Evolutionary conservation across 257 asterid genomes (phyloP).

Genomic region (Leonotis leonurus): DNA sequence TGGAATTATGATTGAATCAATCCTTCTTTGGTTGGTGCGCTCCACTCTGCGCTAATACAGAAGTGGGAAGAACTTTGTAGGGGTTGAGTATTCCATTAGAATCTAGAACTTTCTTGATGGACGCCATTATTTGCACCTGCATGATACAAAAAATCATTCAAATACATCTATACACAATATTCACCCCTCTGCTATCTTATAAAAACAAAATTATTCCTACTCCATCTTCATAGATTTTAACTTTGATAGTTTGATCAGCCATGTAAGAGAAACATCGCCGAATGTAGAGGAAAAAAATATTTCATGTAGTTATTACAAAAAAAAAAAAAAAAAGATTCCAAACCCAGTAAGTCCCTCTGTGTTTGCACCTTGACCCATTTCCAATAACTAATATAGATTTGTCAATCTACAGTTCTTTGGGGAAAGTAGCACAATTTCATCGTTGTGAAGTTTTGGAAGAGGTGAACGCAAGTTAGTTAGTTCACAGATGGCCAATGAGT

Average conservation of each 20-base stretch:
- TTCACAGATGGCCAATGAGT: background rate
- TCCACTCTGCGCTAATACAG: slow-evolving; percentile 28
- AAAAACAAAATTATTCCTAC: too few species aligned
- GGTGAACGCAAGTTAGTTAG: background rate
- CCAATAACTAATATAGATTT: too few species aligned
- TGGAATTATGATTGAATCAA: background rate
- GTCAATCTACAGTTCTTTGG: too few species aligned
- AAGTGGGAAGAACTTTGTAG: slow-evolving; percentile 80
- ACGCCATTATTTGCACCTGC: slow-evolving; percentile 83
- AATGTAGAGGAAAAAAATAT: too few species aligned
- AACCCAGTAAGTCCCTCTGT: too few species aligned
- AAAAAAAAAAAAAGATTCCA: too few species aligned
- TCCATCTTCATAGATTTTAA: too few species aligned
- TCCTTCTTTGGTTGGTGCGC: background rate
- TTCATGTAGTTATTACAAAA: too few species aligned
- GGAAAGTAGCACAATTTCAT: too few species aligned
- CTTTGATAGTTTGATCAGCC: background rate
- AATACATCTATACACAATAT: background rate
- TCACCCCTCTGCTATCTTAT: background rate
- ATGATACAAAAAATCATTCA: background rate
- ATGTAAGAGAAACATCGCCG: background rate
- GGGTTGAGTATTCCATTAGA: slow-evolving; percentile 95
- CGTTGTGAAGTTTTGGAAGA: background rate
- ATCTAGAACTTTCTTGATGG: slow-evolving; percentile 73
- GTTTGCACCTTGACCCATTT: too few species aligned